Evolutionary conservation across 2,329 filamentous ascomycete species (phyloP).

Genomic region (Monosporascus sp.): DNA sequence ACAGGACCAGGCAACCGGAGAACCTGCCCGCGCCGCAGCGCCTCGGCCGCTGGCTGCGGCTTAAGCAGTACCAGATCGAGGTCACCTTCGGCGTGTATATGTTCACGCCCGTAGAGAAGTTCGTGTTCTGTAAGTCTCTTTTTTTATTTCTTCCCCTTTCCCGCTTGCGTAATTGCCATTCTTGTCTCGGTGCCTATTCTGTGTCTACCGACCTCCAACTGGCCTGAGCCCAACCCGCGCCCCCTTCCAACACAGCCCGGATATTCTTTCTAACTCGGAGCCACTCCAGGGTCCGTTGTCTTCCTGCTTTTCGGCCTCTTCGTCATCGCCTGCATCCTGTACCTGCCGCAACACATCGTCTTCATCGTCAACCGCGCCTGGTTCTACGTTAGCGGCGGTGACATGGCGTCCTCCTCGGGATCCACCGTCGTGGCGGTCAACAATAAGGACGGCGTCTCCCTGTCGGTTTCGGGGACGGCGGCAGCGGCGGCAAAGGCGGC

Average conservation of each 20-base stretch:
- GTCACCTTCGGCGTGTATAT: conserved; percentile 97
- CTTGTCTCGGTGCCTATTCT: no score
- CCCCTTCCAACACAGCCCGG: background rate
- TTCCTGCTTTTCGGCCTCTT: conserved; percentile 87
- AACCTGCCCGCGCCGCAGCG: conserved; percentile 35
- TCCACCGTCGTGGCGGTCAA: conserved; percentile 35
- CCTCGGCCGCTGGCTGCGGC: conserved; percentile 79
- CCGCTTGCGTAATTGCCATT: background rate
- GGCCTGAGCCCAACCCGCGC: background rate
- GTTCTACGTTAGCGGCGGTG: conserved; percentile 92
- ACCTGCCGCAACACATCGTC: conserved; percentile 86
- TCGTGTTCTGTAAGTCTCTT: conserved; percentile 81
- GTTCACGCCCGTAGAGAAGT: conserved; percentile 93
- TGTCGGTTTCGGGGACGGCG: conserved; percentile 29
- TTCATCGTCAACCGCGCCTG: conserved; percentile 80
- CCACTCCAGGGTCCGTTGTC: conserved; percentile 70
- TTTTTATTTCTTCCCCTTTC: background rate
- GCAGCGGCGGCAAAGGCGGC: conserved; percentile 23
- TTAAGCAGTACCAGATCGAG: conserved; percentile 98
- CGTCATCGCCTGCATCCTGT: conserved; percentile 80
- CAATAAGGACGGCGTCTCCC: conserved; percentile 35
- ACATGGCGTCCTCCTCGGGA: conserved; percentile 23
- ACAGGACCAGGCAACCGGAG: conserved; percentile 22
- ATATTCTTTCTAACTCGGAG: background rate
- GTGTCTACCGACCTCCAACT: no score